phyloP scores from a whole-genome alignment of 2,329 filamentous ascomycete genomes.

The Paracamarosporium sp. region DNA sequence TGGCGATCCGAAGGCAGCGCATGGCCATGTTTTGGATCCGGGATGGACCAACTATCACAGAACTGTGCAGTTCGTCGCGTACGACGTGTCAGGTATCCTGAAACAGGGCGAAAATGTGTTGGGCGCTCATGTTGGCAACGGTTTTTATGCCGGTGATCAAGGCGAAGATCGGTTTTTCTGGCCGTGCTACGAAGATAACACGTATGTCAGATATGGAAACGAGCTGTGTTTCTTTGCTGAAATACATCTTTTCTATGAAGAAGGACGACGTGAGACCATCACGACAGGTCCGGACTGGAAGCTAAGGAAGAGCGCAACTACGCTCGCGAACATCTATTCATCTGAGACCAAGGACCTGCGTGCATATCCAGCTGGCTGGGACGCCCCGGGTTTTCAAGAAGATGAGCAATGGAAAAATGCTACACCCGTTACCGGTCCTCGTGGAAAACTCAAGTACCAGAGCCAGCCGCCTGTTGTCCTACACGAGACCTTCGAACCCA shows the following conservation, averaged over 20 bases:
- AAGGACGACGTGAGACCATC: not conserved
- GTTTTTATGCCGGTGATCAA: not conserved
- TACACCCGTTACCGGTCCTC: not conserved
- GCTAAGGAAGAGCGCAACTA: not conserved
- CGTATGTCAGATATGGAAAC: not conserved
- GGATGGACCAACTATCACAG: not conserved
- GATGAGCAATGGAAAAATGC: not conserved
- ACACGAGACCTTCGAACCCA: not conserved
- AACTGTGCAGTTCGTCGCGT: not conserved
- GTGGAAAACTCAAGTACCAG: not conserved
- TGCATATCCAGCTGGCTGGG: not conserved
- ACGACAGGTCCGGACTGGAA: not conserved
- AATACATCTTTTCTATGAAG: not conserved
- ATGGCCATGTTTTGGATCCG: not conserved
- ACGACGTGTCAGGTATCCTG: not conserved
- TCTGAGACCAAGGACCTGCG: not conserved
- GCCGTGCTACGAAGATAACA: not conserved
- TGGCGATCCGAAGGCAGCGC: not conserved
- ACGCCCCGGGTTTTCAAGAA: not conserved
- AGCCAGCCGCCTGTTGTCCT: not conserved
- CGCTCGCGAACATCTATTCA: not conserved
- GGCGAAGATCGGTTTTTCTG: not conserved
- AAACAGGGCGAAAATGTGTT: not conserved
- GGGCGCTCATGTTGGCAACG: not conserved
- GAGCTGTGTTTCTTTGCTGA: not conserved